Conservation (phyloP, 345 rosid species). For the Fremontodendron californicum region DNA sequence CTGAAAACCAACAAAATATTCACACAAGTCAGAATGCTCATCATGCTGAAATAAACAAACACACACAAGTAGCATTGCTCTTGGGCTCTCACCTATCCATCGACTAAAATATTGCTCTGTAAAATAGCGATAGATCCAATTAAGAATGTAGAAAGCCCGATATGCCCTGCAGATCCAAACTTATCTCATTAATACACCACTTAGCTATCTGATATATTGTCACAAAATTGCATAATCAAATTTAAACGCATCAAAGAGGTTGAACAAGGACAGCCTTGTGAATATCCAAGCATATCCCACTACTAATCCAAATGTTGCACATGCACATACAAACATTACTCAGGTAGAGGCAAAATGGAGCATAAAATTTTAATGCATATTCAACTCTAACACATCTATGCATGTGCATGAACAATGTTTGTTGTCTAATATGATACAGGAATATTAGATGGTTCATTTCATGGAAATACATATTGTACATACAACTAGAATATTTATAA, state of each 20-base stretch:
- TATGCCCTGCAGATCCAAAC: constrained; percentile 58
- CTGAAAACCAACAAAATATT: constrained; percentile 35
- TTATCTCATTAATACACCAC: not conserved
- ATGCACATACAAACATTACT: not conserved
- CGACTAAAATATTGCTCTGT: constrained; percentile 56
- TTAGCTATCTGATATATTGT: not conserved
- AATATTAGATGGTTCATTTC: not conserved
- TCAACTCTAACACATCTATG: not conserved
- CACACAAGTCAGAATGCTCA: constrained; percentile 12
- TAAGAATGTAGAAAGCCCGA: constrained; percentile 77
- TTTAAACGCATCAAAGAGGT: not conserved
- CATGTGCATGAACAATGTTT: not conserved
- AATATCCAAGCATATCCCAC: not conserved
- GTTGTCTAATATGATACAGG: not conserved
- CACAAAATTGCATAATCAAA: not conserved
- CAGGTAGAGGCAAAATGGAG: not conserved
- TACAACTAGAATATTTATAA: not conserved
- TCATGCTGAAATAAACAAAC: not conserved
- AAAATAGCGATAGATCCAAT: constrained; percentile 81
- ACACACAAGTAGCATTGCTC: not conserved
- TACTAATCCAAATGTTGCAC: not conserved
- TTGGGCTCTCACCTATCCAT: constrained; percentile 66
- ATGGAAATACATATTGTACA: not conserved
- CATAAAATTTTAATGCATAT: not conserved
- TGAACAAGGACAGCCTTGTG: not conserved